Conservation (phyloP, 441 rosid genomes). For the Gossypium aridum region DNA sequence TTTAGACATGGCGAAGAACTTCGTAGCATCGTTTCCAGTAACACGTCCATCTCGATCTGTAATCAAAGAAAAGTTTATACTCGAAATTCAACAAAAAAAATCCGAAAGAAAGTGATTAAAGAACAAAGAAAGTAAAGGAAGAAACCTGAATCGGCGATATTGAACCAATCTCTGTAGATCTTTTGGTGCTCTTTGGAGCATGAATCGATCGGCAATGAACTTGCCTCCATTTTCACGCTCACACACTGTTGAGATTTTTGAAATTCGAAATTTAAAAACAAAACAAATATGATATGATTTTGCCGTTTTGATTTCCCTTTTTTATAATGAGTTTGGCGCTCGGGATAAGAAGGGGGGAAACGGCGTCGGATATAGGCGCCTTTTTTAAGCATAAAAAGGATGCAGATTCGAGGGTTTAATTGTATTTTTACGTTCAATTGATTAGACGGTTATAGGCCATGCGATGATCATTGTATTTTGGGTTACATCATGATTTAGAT, state of each 20-base stretch:
- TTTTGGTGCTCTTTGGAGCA: conserved; percentile 63
- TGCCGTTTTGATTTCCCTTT: background rate
- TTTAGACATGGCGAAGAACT: conserved; percentile 67
- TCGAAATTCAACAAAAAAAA: background rate
- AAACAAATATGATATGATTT: background rate
- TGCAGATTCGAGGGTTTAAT: background rate
- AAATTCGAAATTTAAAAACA: conserved; percentile 20
- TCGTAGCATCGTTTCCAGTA: conserved; percentile 66
- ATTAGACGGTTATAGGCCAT: background rate
- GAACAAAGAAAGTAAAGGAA: background rate
- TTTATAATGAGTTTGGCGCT: conserved; percentile 28
- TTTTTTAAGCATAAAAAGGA: background rate
- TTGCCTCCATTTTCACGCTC: conserved; percentile 39
- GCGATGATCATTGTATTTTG: background rate
- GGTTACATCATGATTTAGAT: background rate
- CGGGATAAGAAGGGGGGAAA: background rate
- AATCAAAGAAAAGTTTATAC: background rate
- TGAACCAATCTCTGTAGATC: conserved; percentile 80
- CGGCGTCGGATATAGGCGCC: background rate
- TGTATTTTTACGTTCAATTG: background rate
- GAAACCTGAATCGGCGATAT: conserved; percentile 68
- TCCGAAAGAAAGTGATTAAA: background rate
- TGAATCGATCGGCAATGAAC: conserved; percentile 27
- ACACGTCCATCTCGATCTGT: conserved; percentile 76
- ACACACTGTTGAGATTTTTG: background rate